phyloP scores from a whole-genome alignment of 176 grass and related monocot genomes.

The Ensete ventricosum region DNA sequence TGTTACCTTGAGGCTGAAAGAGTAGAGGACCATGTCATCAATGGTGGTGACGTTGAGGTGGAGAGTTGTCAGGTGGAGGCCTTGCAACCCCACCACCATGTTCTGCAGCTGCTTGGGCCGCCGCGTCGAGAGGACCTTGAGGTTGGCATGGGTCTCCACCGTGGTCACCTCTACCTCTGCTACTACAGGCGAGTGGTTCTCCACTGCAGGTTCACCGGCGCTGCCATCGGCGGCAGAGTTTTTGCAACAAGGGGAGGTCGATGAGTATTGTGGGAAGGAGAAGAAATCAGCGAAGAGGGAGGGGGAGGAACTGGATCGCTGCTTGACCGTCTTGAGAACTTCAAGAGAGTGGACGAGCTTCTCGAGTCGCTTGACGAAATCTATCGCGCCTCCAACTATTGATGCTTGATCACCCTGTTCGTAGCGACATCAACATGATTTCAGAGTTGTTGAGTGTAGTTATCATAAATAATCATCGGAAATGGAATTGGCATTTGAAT shows the following conservation, averaged over 20 bases:
- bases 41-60: constrained; percentile 23
- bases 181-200: neutral
- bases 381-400: constrained; percentile 17
- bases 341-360: constrained; percentile 9
- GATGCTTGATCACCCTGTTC: constrained; percentile 13
- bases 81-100: constrained; percentile 5
- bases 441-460: neutral
- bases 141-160: constrained; percentile 18
- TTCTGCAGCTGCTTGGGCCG: constrained; percentile 15
- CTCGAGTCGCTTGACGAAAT: constrained; percentile 18
- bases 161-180: constrained; percentile 22
- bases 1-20: constrained; percentile 18
- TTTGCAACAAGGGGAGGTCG: neutral
- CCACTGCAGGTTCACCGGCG: neutral
- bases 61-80: constrained; percentile 6
- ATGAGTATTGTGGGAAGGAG: constrained; percentile 18
- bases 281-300: constrained; percentile 14
- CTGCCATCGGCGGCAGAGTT: neutral
- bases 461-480: neutral
- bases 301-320: neutral
- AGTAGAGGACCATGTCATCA: constrained; percentile 17
- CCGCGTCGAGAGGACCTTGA: constrained; percentile 6
- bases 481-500: neutral
- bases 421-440: neutral
- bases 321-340: constrained; percentile 1